A percentile compares a stretch with the other conserved stretches of the same genome.
These are phyloP conservation scores for Calonectria multiphialidica DNA, from an alignment of 2,329 filamentous ascomycete genomes.

Conservation along the genomic window DNA sequence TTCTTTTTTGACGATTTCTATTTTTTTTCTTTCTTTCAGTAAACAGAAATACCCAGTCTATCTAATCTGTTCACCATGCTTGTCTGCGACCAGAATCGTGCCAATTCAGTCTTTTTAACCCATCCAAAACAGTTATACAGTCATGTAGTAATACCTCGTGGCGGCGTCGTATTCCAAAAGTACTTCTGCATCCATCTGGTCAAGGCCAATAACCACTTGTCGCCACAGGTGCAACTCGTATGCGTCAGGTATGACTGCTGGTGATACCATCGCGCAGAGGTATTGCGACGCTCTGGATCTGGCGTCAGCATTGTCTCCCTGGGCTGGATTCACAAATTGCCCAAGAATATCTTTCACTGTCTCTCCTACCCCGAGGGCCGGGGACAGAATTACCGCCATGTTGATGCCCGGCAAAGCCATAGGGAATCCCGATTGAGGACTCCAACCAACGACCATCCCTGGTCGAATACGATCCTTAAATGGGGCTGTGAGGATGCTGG, in stretches of 20 bases:
- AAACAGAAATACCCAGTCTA: too few relatives aligned
- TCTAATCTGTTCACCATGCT: too few relatives aligned
- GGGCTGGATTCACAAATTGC: constrained; percentile 23
- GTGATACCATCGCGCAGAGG: constrained; percentile 52
- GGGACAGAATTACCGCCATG: constrained; percentile 50
- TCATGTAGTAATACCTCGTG: constrained; percentile 57
- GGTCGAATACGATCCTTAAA: constrained; percentile 56
- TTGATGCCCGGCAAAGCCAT: constrained; percentile 35
- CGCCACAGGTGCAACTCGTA: constrained; percentile 56
- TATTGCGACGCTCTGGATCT: constrained; percentile 37
- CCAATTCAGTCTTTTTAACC: not conserved
- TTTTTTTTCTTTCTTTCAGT: not conserved
- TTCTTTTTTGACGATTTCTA: not conserved
- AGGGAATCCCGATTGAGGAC: constrained; percentile 27
- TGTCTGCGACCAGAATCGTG: too few relatives aligned
- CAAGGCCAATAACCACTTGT: constrained; percentile 49
- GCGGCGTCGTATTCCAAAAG: constrained; percentile 57
- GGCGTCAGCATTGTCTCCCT: constrained; percentile 3
- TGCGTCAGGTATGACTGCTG: constrained; percentile 48
- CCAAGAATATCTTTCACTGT: constrained; percentile 36
- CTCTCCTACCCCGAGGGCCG: constrained; percentile 31
- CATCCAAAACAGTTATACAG: not conserved
- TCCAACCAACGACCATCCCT: constrained; percentile 56
- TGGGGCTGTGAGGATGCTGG: constrained; percentile 31
- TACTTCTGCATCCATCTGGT: constrained; percentile 55